Evolutionary conservation across 176 grass and related monocot species (phyloP), one percentile per base, ranked within the genome.

Genomic region (Neostapfia colusana): DNA sequence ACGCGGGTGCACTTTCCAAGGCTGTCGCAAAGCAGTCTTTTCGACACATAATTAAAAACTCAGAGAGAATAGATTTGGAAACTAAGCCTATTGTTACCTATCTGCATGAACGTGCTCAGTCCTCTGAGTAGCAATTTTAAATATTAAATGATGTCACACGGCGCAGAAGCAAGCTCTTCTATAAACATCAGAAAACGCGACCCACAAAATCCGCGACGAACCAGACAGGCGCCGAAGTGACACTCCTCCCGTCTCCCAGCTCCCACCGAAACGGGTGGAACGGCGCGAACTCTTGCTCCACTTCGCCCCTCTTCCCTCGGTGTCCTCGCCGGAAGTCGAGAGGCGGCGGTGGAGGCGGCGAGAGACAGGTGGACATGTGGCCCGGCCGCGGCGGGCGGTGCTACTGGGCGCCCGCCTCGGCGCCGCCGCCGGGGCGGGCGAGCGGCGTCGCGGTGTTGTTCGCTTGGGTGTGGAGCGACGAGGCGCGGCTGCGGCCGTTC

Each of bases 381-480:
- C 73, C 89, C 37, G 85, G 89, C 60, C 81, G 80, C 61, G 89
- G 89, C 31, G 90, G 89, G 55, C 72, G 83, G 40, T 95, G 84
- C 86, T 99, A 93, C 80, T 91, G 89, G 75, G 83, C 77, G 56
- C 84, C 88, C 20, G 72, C 14, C 73, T 85, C 83, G 81, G 42
- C 17, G 5, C 17, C 41, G 74, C 65, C 81, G 80, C 6, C 70
- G 46, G 74, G 60, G 53, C 81, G 83, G 67, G 79, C 67, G 70
- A 88, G 90, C 84, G 95, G 89, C 66, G 58, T 95, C 72, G 82
- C 88, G 11, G 91, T 99, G 8, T 11, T 95, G 10, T 99, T 99
- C 75, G 89, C 87, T 15, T 92, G 91, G 95, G 67, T 92, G 18
- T 92, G 91, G 87, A 95, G 91, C 87, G 89, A 99, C 55, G 91